These are phyloP conservation scores for Fusarium subtropicale DNA, from an alignment of 2,329 filamentous ascomycete genomes.

Conservation along the genomic window DNA sequence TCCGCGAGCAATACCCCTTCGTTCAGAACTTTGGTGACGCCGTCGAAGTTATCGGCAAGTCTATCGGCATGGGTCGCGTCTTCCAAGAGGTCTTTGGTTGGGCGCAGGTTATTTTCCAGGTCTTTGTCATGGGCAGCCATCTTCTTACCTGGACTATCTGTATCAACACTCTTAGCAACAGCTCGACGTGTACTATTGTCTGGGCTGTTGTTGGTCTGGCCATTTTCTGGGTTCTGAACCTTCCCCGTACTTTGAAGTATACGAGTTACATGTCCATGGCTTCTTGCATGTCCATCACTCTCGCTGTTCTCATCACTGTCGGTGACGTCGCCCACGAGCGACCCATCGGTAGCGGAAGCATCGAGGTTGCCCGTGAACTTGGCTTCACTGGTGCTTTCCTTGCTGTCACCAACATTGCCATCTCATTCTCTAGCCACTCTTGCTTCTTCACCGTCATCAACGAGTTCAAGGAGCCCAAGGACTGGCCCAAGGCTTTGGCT, in stretches of 20 bases:
- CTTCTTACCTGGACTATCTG: constrained; percentile 75
- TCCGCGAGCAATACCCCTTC: constrained; percentile 76
- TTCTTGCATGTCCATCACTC: constrained; percentile 71
- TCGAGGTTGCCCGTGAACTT: constrained; percentile 53
- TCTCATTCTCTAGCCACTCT: constrained; percentile 74
- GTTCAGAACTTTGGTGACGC: constrained; percentile 75
- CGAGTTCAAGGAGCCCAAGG: constrained; percentile 69
- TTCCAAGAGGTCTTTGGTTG: constrained; percentile 70
- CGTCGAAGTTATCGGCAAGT: constrained; percentile 64
- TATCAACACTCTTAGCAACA: constrained; percentile 71
- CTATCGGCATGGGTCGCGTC: constrained; percentile 61
- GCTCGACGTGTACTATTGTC: constrained; percentile 71
- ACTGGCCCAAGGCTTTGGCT: constrained; percentile 55
- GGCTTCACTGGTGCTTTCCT: constrained; percentile 66
- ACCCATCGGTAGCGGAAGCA: constrained; percentile 51
- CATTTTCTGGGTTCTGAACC: constrained; percentile 67
- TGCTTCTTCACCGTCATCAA: constrained; percentile 75
- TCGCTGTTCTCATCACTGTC: constrained; percentile 73
- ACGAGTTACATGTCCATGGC: constrained; percentile 71
- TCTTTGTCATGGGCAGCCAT: constrained; percentile 77
- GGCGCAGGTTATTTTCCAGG: constrained; percentile 69
- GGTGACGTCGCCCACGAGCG: constrained; percentile 66
- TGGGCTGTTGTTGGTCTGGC: constrained; percentile 70
- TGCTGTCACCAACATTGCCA: constrained; percentile 72
- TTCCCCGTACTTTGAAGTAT: constrained; percentile 72